These are phyloP conservation scores for Thymus quinquecostatus DNA, from an alignment of 257 asterid genomes.

Conservation along the genomic window DNA sequence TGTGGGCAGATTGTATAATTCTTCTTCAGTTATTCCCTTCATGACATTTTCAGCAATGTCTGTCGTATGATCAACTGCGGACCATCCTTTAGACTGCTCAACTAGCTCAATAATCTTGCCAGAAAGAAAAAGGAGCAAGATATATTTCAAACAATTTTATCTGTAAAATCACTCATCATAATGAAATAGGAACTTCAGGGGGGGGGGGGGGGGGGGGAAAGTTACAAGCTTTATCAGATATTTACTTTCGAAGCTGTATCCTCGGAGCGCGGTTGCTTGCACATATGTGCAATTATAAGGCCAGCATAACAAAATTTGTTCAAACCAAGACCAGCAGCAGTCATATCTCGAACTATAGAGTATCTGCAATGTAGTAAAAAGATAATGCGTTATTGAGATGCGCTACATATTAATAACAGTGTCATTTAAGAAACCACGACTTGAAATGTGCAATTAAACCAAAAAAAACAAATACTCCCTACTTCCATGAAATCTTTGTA, in stretches of 20 bases:
- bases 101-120: constrained; percentile 91
- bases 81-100: constrained; percentile 99
- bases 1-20: constrained; percentile 84
- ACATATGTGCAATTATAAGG: constrained; percentile 75
- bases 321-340: constrained; percentile 96
- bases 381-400: constrained; percentile 16
- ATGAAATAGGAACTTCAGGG: constrained; percentile 21
- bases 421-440: constrained; percentile 7
- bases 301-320: constrained; percentile 94
- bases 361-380: constrained; percentile 50
- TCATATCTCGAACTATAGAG: constrained; percentile 95
- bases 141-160: constrained; percentile 28
- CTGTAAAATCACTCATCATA: constrained; percentile 19
- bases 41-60: constrained; percentile 72
- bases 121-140: constrained; percentile 33
- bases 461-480: neutral
- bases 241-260: constrained; percentile 78
- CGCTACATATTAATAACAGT: constrained; percentile 11
- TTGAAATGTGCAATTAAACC: neutral
- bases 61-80: constrained; percentile 77
- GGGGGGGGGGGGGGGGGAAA: neutral
- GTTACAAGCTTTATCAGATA: constrained; percentile 4
- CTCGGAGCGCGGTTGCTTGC: constrained; percentile 55
- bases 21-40: constrained; percentile 90
- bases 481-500: too few species aligned